Conservation (phyloP, 2,329 filamentous ascomycete genomes). For the Fusarium sp. region DNA sequence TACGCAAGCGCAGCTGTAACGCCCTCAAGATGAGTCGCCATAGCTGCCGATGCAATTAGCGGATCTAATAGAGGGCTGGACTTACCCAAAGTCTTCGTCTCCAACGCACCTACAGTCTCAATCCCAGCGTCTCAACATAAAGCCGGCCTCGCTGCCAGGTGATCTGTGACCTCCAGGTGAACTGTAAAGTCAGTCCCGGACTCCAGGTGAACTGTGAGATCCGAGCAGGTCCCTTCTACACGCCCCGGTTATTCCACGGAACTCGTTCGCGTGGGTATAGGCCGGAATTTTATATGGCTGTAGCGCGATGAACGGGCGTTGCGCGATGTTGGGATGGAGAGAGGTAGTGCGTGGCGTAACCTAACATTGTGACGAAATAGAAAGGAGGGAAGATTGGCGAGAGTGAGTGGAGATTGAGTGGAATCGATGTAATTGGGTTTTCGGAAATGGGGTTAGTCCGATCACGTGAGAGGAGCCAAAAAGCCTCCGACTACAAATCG, state of each 20-base stretch:
- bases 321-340: neutral
- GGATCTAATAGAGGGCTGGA: neutral
- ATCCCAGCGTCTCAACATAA: neutral
- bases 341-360: neutral
- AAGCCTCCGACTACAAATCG: too few species aligned
- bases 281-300: slow-evolving; percentile 4
- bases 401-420: neutral
- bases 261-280: slow-evolving; percentile 8
- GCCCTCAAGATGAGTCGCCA: neutral
- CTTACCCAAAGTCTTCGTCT: neutral
- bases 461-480: too few species aligned
- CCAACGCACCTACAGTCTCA: neutral
- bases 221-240: slow-evolving; percentile 1
- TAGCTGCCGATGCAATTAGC: neutral
- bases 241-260: slow-evolving; percentile 1
- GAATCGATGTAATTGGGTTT: neutral
- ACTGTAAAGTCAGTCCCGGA: neutral
- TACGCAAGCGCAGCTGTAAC: neutral
- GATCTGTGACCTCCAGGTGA: slow-evolving; percentile 3
- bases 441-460: neutral
- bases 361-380: neutral
- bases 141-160: slow-evolving; percentile 4
- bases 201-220: slow-evolving; percentile 9
- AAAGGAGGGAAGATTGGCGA: neutral
- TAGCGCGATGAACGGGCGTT: neutral